phyloP scores from a whole-genome alignment of 768 basidiomycete genomes.

The Mycena alexandri region DNA sequence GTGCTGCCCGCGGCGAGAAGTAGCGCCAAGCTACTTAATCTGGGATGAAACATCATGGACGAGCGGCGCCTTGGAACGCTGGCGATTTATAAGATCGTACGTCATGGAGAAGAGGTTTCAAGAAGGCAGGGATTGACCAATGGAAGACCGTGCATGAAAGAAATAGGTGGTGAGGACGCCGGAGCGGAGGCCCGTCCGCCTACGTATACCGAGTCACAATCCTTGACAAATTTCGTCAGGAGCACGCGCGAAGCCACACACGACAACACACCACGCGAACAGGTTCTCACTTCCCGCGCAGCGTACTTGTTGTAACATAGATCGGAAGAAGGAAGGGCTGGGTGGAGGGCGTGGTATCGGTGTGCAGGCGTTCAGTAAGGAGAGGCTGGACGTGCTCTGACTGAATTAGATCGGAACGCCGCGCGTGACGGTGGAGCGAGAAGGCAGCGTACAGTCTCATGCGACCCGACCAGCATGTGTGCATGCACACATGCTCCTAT shows the following conservation, averaged over 20 bases:
- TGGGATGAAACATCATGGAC: slow-evolving; percentile 23
- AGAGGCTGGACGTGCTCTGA: slow-evolving; percentile 24
- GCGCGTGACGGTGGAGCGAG: slow-evolving; percentile 18
- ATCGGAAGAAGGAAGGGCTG: slow-evolving; percentile 16
- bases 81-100: slow-evolving; percentile 27
- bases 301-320: slow-evolving; percentile 28
- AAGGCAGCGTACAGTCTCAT: slow-evolving; percentile 19
- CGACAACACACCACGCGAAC: slow-evolving; percentile 22
- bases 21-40: slow-evolving; percentile 22
- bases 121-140: slow-evolving; percentile 27
- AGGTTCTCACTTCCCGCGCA: slow-evolving; percentile 21
- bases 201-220: slow-evolving; percentile 25
- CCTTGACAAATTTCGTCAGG: slow-evolving; percentile 23
- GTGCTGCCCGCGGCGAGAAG: slow-evolving; percentile 26
- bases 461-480: slow-evolving; percentile 18
- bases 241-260: slow-evolving; percentile 21
- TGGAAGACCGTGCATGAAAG: slow-evolving; percentile 23
- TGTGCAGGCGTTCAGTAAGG: slow-evolving; percentile 23
- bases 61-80: slow-evolving; percentile 21
- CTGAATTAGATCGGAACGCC: slow-evolving; percentile 17
- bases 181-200: slow-evolving; percentile 22
- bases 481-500: slow-evolving; percentile 15
- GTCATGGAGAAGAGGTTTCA: slow-evolving; percentile 22
- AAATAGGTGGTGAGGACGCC: slow-evolving; percentile 16
- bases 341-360: slow-evolving; percentile 13